Conservation (phyloP, 2,329 filamentous ascomycete genomes). For the Acrocalymma vagum region DNA sequence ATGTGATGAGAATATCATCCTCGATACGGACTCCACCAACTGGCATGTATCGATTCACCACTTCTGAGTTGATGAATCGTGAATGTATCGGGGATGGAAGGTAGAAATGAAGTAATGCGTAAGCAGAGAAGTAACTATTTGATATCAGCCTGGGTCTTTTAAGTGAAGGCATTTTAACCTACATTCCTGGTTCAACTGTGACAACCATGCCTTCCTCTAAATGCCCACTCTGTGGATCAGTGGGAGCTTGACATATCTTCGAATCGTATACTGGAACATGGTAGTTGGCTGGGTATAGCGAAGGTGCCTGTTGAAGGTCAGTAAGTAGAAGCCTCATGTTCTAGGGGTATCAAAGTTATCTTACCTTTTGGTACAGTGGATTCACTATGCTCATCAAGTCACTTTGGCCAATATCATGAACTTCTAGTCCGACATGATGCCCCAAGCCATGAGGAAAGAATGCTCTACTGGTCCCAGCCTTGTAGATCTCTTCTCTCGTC, state of each 20-base stretch:
- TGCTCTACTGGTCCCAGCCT: conserved; percentile 80
- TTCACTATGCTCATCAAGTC: conserved; percentile 44
- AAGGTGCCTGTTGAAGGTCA: conserved; percentile 34
- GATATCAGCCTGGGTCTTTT: conserved; percentile 1
- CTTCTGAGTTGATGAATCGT: conserved; percentile 77
- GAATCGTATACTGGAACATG: conserved; percentile 42
- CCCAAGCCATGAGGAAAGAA: conserved; percentile 94
- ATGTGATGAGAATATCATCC: conserved; percentile 78
- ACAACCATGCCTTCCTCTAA: conserved; percentile 65
- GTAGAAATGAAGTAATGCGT: conserved; percentile 80
- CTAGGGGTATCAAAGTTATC: neutral
- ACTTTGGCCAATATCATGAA: conserved; percentile 70
- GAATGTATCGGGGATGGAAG: conserved; percentile 75
- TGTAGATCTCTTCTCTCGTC: conserved; percentile 74
- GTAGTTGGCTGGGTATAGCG: conserved; percentile 40
- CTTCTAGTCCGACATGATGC: conserved; percentile 92
- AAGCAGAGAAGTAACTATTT: conserved; percentile 87
- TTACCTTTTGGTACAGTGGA: conserved; percentile 32
- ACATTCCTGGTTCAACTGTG: conserved; percentile 64
- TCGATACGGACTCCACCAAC: conserved; percentile 79
- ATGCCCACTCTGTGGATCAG: conserved; percentile 40
- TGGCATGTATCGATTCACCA: conserved; percentile 82
- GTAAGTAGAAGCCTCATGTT: neutral
- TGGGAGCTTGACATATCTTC: conserved; percentile 38
- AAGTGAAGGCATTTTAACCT: conserved; percentile 10